Evolutionary conservation across 257 asterid genomes (phyloP).

Genomic region (Avicennia marina): DNA sequence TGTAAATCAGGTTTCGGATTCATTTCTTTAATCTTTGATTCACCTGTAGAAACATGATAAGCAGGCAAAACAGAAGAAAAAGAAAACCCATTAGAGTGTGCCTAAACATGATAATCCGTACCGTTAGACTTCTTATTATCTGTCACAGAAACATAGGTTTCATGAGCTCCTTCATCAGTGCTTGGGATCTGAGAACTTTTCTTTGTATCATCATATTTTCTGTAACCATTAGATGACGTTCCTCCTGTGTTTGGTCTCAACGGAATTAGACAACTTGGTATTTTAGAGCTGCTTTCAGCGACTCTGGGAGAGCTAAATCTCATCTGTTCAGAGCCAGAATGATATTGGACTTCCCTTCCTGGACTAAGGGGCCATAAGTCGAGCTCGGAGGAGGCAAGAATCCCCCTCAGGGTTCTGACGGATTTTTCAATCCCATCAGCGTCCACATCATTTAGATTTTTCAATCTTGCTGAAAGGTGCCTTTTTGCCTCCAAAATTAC

Average conservation of each 20-base stretch:
- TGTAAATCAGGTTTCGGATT: slow-evolving; percentile 10
- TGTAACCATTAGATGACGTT: slow-evolving; percentile 14
- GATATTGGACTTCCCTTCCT: slow-evolving; percentile 21
- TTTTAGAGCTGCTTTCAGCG: slow-evolving; percentile 13
- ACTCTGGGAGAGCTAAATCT: slow-evolving; percentile 23
- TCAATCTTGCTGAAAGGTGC: slow-evolving; percentile 64
- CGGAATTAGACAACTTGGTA: slow-evolving; percentile 13
- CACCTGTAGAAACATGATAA: slow-evolving; percentile 31
- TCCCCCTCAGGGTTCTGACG: slow-evolving; percentile 43
- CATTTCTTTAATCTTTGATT: slow-evolving; percentile 15
- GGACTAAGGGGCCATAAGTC: slow-evolving; percentile 41
- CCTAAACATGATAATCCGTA: slow-evolving; percentile 15
- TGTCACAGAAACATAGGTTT: neutral
- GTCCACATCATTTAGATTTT: slow-evolving; percentile 20
- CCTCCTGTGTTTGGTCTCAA: slow-evolving; percentile 21
- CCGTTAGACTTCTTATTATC: slow-evolving; percentile 24
- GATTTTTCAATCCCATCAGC: slow-evolving; percentile 21
- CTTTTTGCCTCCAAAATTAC: slow-evolving; percentile 69
- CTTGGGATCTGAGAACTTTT: slow-evolving; percentile 7
- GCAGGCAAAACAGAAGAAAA: neutral
- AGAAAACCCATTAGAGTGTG: slow-evolving; percentile 4
- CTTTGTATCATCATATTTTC: slow-evolving; percentile 5
- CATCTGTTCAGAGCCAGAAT: slow-evolving; percentile 29
- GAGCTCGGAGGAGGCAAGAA: slow-evolving; percentile 58
- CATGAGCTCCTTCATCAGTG: slow-evolving; percentile 12